Base-by-base conservation (phyloP, 2,329 filamentous ascomycete species). In the Hymenoscyphus salicellus region DNA sequence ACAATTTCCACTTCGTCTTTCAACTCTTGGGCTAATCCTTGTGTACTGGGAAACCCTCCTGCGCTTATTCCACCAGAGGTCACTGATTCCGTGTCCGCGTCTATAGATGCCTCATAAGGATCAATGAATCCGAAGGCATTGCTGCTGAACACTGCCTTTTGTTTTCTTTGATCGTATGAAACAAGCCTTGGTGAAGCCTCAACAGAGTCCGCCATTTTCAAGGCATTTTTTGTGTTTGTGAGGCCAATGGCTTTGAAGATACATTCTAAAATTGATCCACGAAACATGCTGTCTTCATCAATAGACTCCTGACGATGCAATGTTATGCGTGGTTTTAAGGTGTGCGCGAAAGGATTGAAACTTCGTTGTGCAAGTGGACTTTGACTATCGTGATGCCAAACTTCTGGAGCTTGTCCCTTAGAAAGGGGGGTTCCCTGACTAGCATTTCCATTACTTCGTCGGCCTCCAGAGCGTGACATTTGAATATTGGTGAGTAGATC, bases 1-100 rank as follows among this genome's bases (percentile, higher is more conserved):
- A 99, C 95, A 69, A 99, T 97, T 74, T 99, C 95, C 2, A 98
- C 86, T 61, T 99, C 95, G 67, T 96, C 89, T 68, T 89, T 90
- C 78, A 98, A 85, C 66, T 98, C 94, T 65, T 92, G 87, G 3
- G 87, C 85, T 5, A 94, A 79, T 3, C 82, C 78, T 62, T 92
- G 82, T 0, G 88, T 84, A 69, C 88, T 91, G 0, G 87, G 86
- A 5, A 83, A 80, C 1, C 72, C 72, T 0, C 86, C 84, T 3
- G 84, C 83, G 52, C 86, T 82, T 57, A 88, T 81, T 0, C 87
- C 86, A 3, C 87, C 84, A 1, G 91, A 94, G 30, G 91, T 87
- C 71, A 94, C 81, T 0, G 94, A 97, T 68, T 98, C 95, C 0
- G 90, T 88, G 63, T 99, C 95, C 0, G 89, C 92, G 75, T 97